Evolutionary conservation across 192 early-diverging fungal genomes (phyloP), one percentile per base, ranked within the genome.

Genomic region (Chytriomyces confervae): DNA sequence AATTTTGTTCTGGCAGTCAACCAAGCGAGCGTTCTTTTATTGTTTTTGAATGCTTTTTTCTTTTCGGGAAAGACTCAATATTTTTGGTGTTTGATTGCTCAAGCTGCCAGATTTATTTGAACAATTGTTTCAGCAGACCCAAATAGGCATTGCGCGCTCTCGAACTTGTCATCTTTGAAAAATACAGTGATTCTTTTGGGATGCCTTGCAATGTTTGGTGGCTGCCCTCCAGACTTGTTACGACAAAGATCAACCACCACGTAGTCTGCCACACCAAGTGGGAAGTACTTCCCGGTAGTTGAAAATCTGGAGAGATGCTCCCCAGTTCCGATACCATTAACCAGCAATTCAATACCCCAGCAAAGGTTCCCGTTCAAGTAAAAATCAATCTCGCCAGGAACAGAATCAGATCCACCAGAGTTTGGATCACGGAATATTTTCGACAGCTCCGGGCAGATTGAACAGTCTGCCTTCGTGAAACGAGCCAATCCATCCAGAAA

Each of bases 361-460:
- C 66, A 66, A 66, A 74, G 72, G 9, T 53, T 36, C 36, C 72
- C 72, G 69, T 74, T 74, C 72, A 74, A 74, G 72, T 74, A 74
- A 74, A 74, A 74, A 74, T 74, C 72, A 72, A 74, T 66, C 69
- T 74, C 72, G 10, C 72, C 72, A 74, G 72, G 43, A 72, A 74
- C 61, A 43, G 0, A 74, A 18, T 66, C 72, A 23, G 72, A 63
- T 29, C 11, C 69, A 63, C 9, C 1, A 18, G 47, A 66, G 16
- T 20, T 45, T 43, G 72, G 72, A 36, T 74, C 68, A 11, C 47
- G 68, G 24, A 69, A 74, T 16, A 74, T 74, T n/a, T 72, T 74
- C 18, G 72, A 74, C 18, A 74, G 69, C 62, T 74, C 72, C 23
- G 69, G 69, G 48, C 69, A 70, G 20, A 70, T 70, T 70, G 69